A percentile compares a stretch with the other conserved stretches of the same genome.
Evolutionary conservation across 495 filamentous ascomycete genomes (phyloP).

Genomic region (Penicillium salamii): DNA sequence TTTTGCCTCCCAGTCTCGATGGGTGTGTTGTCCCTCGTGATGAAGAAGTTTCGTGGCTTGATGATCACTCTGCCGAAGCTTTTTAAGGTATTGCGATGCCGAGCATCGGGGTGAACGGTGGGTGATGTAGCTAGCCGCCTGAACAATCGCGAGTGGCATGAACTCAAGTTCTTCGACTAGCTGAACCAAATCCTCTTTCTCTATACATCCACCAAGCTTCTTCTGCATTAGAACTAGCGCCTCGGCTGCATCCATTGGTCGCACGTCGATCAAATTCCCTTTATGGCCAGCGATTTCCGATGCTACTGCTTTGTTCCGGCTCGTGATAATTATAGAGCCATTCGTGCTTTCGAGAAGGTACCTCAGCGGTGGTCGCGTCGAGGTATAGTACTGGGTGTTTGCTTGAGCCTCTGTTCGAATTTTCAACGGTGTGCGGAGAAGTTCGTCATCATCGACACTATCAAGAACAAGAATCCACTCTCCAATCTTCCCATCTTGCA

Average conservation of each 20-base stretch:
- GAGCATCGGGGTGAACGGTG: slow-evolving; percentile 19
- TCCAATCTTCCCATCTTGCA: not conserved
- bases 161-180: slow-evolving; percentile 31
- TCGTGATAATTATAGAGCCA: slow-evolving; percentile 35
- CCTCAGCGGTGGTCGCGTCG: not conserved
- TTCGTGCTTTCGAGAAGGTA: not conserved
- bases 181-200: slow-evolving; percentile 7
- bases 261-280: slow-evolving; percentile 33
- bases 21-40: slow-evolving; percentile 1
- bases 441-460: not conserved
- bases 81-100: slow-evolving; percentile 33
- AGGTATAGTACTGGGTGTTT: not conserved
- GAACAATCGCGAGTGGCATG: slow-evolving; percentile 12
- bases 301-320: slow-evolving; percentile 25
- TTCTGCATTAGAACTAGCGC: slow-evolving; percentile 37
- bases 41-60: not conserved
- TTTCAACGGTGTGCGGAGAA: not conserved
- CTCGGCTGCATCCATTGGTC: slow-evolving; percentile 30
- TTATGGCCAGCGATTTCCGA: slow-evolving; percentile 24
- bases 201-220: slow-evolving; percentile 24
- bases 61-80: slow-evolving; percentile 22
- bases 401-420: not conserved
- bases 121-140: slow-evolving; percentile 48
- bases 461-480: not conserved
- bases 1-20: slow-evolving; percentile 19